Base-by-base conservation (phyloP, 805 yeast species). In the Candida maltosa region DNA sequence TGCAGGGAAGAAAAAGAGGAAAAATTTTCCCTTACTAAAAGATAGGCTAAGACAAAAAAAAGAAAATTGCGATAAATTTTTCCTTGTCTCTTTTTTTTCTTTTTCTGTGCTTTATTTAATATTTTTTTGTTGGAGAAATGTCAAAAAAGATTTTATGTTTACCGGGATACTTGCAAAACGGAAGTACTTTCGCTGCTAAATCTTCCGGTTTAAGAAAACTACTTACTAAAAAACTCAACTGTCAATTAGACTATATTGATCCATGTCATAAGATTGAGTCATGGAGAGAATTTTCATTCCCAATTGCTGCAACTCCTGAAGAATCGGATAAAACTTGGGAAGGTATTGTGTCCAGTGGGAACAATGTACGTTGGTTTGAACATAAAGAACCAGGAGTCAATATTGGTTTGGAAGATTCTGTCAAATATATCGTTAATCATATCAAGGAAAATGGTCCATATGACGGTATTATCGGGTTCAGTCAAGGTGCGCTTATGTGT, bases 401-500 rank as follows among this genome's bases (percentile, higher is more conserved):
- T 34, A 35, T 41, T 7, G 69, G 69, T 4, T 53, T 58, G 19
- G 51, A 55, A 6, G 52, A 51, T 15, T 42, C 67, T 1, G 34
- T 61, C 17, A 34, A 52, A 5, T 54, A 47, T 32, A 42, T 64
- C 15, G 39, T 47, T 19, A 36, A 52, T 1, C 49, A 65, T 37
- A 54, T 67, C 26, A 45, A 47, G 25, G 32, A 48, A 29, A 46
- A 65, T 37, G 73, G 73, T 6, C 73, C 73, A 1, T 66, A 59
- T 42, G 62, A 62, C 31, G 72, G 71, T 0, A 49, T 67, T 16
- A 46, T 67, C 23, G 73, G 72, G 3, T 67, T 65, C 35, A 60
- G 68, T 17, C 73, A 67, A 42, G 73, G 73, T 20, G 70, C 69
- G 2, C 62, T 65, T 6, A 54, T 66, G 62, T 45, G 67, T 3